These are phyloP conservation scores for Linum usitatissimum DNA, from an alignment of 345 rosid species.

Conservation along the genomic window DNA sequence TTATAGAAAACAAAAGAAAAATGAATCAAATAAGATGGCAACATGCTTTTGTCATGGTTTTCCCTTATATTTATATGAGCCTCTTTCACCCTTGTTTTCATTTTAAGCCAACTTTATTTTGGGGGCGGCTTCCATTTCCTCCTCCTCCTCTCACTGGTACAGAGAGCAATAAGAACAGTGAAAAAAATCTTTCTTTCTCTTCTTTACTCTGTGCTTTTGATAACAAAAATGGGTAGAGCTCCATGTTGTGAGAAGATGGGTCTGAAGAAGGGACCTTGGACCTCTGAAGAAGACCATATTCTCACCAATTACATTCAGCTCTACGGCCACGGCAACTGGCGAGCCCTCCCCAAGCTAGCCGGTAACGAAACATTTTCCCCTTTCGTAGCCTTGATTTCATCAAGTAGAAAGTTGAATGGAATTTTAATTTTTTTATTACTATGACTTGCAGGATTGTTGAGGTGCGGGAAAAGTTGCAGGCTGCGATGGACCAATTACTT, in stretches of 20 bases:
- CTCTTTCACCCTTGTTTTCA: no score
- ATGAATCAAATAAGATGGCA: no score
- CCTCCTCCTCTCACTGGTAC: background rate
- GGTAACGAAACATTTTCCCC: background rate
- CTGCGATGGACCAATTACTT: constrained; percentile 5
- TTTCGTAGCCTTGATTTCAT: no score
- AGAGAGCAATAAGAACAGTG: background rate
- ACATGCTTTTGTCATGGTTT: no score
- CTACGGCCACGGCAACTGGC: constrained; percentile 6
- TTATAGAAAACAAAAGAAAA: no score
- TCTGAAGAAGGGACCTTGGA: constrained; percentile 5
- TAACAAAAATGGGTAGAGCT: background rate
- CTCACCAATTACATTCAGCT: constrained; percentile 5
- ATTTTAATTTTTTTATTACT: no score
- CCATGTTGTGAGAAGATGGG: constrained; percentile 9
- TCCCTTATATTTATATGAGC: no score
- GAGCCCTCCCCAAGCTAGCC: constrained; percentile 1
- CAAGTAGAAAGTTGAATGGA: no score
- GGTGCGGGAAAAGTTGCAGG: constrained; percentile 5
- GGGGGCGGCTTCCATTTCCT: no score
- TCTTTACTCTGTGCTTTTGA: background rate
- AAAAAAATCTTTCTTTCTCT: background rate
- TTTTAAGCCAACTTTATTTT: no score
- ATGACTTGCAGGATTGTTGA: background rate
- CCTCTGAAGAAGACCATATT: constrained; percentile 6